A percentile compares a stretch with the other conserved stretches of the same genome.
Evolutionary conservation across 805 yeast genomes (phyloP).

Genomic region (Barnettozyma sucrosica): DNA sequence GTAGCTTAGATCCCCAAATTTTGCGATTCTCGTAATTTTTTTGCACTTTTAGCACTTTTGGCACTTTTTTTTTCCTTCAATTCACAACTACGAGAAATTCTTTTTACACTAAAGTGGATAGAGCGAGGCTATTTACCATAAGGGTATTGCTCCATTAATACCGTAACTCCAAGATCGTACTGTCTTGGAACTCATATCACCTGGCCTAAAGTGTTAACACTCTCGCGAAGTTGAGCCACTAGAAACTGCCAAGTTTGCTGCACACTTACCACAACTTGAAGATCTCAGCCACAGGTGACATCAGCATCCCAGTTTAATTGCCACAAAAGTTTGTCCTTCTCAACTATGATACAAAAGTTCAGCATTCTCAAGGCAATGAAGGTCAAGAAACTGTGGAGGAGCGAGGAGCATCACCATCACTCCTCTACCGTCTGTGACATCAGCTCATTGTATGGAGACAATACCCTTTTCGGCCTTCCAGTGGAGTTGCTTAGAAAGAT

Average conservation of each 20-base stretch:
- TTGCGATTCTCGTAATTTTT: too few species aligned
- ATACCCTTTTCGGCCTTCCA: constrained; percentile 37
- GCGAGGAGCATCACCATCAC: constrained; percentile 5
- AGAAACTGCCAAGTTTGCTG: background rate
- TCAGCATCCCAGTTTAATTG: background rate
- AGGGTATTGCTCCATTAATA: background rate
- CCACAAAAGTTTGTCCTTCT: background rate
- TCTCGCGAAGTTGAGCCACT: background rate
- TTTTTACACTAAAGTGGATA: too few species aligned
- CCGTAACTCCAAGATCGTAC: background rate
- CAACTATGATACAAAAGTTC: constrained; percentile 3
- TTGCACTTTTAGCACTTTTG: too few species aligned
- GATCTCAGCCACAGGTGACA: background rate
- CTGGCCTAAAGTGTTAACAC: too few species aligned
- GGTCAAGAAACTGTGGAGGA: background rate
- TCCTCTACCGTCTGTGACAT: constrained; percentile 7
- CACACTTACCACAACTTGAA: background rate
- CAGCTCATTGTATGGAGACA: constrained; percentile 22
- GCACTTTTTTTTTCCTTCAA: too few species aligned
- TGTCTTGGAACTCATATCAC: background rate
- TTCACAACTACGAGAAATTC: too few species aligned
- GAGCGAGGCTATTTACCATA: background rate
- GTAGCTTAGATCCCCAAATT: too few species aligned
- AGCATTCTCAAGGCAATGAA: constrained; percentile 6
- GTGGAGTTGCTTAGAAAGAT: constrained; percentile 36